These are phyloP conservation scores for Suillus luteus DNA, from an alignment of 768 basidiomycete genomes.

Conservation along the genomic window DNA sequence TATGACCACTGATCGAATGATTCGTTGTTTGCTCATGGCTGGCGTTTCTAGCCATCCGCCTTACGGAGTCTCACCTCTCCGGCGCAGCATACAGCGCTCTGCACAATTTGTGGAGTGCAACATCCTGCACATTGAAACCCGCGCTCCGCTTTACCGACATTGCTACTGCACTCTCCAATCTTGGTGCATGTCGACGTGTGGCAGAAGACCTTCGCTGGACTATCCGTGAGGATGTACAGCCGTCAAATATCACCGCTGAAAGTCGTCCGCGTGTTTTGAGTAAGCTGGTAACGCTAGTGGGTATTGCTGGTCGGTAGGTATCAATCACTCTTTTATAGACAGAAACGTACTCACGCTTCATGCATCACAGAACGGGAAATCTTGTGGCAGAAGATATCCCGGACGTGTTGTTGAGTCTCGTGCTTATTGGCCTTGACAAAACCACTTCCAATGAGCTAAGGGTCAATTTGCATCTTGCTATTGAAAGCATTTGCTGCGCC, in stretches of 20 bases:
- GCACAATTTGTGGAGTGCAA: constrained; percentile 33
- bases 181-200: constrained; percentile 46
- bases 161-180: constrained; percentile 38
- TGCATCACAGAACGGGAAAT: constrained; percentile 35
- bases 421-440: constrained; percentile 60
- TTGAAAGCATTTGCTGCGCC: constrained; percentile 49
- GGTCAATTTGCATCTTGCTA: constrained; percentile 46
- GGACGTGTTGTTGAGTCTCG: constrained; percentile 49
- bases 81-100: constrained; percentile 37
- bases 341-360: constrained; percentile 8
- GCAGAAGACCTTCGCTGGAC: constrained; percentile 39
- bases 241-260: constrained; percentile 19
- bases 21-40: background rate
- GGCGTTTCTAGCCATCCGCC: background rate
- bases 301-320: constrained; percentile 49
- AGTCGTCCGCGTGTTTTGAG: constrained; percentile 37
- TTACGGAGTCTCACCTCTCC: constrained; percentile 26
- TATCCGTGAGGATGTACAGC: constrained; percentile 12
- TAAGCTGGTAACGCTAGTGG: constrained; percentile 46
- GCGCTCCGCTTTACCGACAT: constrained; percentile 39
- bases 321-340: background rate
- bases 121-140: constrained; percentile 19
- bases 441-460: constrained; percentile 45
- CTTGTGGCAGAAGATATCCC: constrained; percentile 45
- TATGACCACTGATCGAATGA: background rate